Conservation (phyloP, 176 grass and related monocot genomes). For the Avena eriantha region DNA sequence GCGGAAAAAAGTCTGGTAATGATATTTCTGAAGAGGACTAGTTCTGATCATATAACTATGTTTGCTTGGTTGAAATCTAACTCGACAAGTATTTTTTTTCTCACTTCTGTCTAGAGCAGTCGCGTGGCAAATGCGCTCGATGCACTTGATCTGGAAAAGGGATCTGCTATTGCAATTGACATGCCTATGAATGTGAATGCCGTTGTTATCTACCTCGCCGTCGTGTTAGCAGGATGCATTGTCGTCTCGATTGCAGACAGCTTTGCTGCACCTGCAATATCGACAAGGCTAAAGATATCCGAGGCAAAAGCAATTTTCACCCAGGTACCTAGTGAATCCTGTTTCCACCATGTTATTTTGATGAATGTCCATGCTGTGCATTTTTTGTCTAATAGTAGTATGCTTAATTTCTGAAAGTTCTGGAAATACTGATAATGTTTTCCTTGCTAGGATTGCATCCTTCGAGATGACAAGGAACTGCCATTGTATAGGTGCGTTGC, state of each 20-base stretch:
- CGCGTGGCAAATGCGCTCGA: slow-evolving; percentile 88
- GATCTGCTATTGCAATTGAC: slow-evolving; percentile 92
- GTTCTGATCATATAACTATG: background rate
- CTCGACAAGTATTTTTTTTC: background rate
- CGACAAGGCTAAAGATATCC: slow-evolving; percentile 76
- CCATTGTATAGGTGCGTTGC: slow-evolving; percentile 80
- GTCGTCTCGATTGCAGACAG: slow-evolving; percentile 98
- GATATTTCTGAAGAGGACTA: background rate
- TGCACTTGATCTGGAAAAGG: slow-evolving; percentile 70
- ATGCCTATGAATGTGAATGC: slow-evolving; percentile 94
- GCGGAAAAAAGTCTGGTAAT: slow-evolving; percentile 82
- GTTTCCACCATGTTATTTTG: slow-evolving; percentile 6
- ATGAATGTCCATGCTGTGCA: slow-evolving; percentile 18
- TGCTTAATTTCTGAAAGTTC: slow-evolving; percentile 27
- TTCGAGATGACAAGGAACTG: slow-evolving; percentile 87
- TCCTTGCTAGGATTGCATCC: slow-evolving; percentile 80
- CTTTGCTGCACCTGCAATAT: slow-evolving; percentile 92
- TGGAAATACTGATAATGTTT: slow-evolving; percentile 30
- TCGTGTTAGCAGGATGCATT: slow-evolving; percentile 77
- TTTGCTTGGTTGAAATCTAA: background rate
- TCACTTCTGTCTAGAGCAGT: slow-evolving; percentile 52
- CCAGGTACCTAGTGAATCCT: slow-evolving; percentile 57
- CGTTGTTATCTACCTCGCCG: slow-evolving; percentile 86
- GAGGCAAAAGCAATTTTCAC: slow-evolving; percentile 97
- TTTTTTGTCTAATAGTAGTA: background rate